Evolutionary conservation across 257 asterid species (phyloP).

Genomic region (Nicotiana paniculata): DNA sequence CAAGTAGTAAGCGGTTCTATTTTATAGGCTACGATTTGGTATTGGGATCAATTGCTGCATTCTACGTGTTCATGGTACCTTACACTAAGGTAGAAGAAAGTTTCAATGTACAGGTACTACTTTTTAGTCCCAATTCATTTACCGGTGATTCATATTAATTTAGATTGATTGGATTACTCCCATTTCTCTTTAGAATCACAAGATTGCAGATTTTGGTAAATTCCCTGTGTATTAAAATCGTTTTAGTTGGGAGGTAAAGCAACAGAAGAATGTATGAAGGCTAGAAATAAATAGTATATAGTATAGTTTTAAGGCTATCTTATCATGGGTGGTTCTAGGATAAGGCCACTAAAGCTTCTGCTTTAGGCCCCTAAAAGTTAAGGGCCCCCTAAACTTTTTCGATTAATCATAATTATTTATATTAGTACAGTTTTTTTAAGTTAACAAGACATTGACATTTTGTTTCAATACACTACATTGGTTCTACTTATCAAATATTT

Average conservation of each 20-base stretch:
- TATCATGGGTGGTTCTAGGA: too few species aligned
- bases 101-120: conserved; percentile 81
- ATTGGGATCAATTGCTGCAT: conserved; percentile 74
- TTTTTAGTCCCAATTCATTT: background rate
- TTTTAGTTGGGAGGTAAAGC: background rate
- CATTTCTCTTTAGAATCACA: background rate
- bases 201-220: background rate
- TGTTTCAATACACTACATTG: too few species aligned
- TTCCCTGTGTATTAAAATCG: background rate
- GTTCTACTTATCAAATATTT: too few species aligned
- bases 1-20: background rate
- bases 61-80: conserved; percentile 80
- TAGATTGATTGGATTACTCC: background rate
- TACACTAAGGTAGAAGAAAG: conserved; percentile 98
- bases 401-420: too few species aligned
- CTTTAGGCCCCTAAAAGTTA: too few species aligned
- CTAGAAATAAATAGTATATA: background rate
- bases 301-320: background rate
- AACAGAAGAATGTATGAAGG: background rate
- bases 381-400: too few species aligned
- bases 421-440: too few species aligned
- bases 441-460: too few species aligned
- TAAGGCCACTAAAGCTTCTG: too few species aligned
- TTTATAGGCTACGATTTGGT: conserved; percentile 72
- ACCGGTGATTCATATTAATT: background rate